Base-by-base conservation (phyloP, 352 stramenopile genomes). In the Pilasporangium apinafurcum region DNA sequence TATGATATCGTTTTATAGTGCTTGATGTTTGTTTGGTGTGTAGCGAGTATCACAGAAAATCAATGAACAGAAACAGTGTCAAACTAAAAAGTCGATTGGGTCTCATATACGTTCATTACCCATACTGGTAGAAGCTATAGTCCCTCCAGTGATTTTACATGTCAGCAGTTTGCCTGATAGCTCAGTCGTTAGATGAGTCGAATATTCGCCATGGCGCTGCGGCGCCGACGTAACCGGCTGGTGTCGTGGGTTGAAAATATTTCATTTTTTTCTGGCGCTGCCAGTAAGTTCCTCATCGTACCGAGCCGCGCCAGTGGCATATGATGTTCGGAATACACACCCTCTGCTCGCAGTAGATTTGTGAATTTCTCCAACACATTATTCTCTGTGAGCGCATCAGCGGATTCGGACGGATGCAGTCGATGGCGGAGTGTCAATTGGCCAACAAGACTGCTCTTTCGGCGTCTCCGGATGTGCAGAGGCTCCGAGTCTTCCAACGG, bases 281-380 rank as follows among this genome's bases (percentile, higher is more conserved):
- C 52, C 8, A 77, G 48, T 4, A 84, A 38, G 29, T 82, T 70
- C 33, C 79, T 74, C 16, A 71, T 53, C 14, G 70, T 81, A 35
- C 74, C 74, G 4, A 86, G 56, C 0, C 71, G 61, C n/a, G 62
- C 68, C 3, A 87, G 58, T 5, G 74, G 73, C 5, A 65, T 59
- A 32, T 66, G 52, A 1, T 57, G 53, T 51, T 87, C 75, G 16
- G 66, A 55, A 27, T 88, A 88, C 37, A 87, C 72, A 33, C 72
- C 75, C 51, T 79, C 67, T 5, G 26, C 25, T 8, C 72, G 69
- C 39, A 87, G 43, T 21, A 86, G 44, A n/a, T 48, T 37, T 1
- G 75, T 79, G 47, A 87, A 85, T 41, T 75, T 42, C 45, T 87
- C 72, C 0, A 87, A 59, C 28, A 86, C 59, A 26, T 62, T 73